These are phyloP conservation scores for Ganoderma sinense DNA, from an alignment of 1,284 basidiomycete species.

Conservation along the genomic window DNA sequence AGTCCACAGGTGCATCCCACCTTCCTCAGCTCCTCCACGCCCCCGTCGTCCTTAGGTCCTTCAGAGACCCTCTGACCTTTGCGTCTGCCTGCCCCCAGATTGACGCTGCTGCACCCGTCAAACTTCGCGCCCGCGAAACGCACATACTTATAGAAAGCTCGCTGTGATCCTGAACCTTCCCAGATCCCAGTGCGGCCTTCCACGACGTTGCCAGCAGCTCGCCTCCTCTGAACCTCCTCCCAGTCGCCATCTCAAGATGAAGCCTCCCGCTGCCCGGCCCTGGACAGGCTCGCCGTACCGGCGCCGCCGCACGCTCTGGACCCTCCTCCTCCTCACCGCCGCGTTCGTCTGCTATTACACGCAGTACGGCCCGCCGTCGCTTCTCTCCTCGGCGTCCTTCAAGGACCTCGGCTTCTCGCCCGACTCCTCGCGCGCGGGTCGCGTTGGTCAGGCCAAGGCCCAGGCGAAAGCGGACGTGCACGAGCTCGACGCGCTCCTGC, in stretches of 20 bases:
- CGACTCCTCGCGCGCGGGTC: constrained; percentile 36
- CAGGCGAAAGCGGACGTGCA: constrained; percentile 32
- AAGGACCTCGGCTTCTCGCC: constrained; percentile 38
- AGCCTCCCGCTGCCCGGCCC: constrained; percentile 12
- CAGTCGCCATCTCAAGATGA: neutral
- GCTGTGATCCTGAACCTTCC: neutral
- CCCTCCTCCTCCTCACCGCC: constrained; percentile 38
- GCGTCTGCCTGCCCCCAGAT: constrained; percentile 5
- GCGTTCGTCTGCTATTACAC: constrained; percentile 41
- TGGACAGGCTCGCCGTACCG: constrained; percentile 44
- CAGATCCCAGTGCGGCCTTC: too few species aligned
- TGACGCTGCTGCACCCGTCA: constrained; percentile 5
- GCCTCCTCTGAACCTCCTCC: neutral
- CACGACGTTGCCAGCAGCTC: neutral
- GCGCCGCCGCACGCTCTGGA: constrained; percentile 52
- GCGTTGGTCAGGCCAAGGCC: constrained; percentile 37
- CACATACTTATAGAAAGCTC: neutral
- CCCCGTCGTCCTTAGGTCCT: neutral
- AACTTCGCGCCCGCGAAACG: neutral
- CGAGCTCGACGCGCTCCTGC: constrained; percentile 73
- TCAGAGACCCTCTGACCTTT: neutral
- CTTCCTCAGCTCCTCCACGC: neutral
- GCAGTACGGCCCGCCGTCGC: constrained; percentile 31
- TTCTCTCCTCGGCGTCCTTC: constrained; percentile 32
- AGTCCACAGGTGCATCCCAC: neutral